Evolutionary conservation across 345 rosid species (phyloP).

Genomic region (Lepidium aucheri): DNA sequence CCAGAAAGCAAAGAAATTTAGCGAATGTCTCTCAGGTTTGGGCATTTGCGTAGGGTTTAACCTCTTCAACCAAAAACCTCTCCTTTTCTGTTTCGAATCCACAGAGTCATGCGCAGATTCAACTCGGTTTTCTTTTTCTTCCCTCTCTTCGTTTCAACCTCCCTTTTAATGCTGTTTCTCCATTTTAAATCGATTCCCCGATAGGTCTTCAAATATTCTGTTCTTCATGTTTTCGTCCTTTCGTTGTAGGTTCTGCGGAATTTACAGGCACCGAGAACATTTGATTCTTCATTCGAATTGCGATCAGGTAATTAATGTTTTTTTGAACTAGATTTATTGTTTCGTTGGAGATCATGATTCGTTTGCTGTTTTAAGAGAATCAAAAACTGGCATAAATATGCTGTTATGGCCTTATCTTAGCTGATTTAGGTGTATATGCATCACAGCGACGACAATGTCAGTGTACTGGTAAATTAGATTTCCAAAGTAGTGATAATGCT

Average conservation of each 20-base stretch:
- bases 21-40: background rate
- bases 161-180: background rate
- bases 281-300: slow-evolving; percentile 21
- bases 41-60: slow-evolving; percentile 18
- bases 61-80: slow-evolving; percentile 1
- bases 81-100: background rate
- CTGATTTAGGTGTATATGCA: background rate
- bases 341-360: background rate
- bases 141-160: background rate
- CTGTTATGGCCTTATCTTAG: background rate
- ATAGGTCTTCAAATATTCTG: background rate
- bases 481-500: background rate
- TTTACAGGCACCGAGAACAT: slow-evolving; percentile 26
- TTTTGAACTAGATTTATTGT: background rate
- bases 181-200: background rate
- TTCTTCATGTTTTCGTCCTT: background rate
- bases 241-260: slow-evolving; percentile 50
- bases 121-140: slow-evolving; percentile 31
- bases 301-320: slow-evolving; percentile 37
- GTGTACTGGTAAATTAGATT: background rate
- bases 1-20: background rate
- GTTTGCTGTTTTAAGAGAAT: background rate
- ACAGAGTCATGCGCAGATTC: slow-evolving; percentile 41
- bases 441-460: background rate
- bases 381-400: background rate